phyloP scores from a whole-genome alignment of 305 asterid species.

The Striga hermonthica region DNA sequence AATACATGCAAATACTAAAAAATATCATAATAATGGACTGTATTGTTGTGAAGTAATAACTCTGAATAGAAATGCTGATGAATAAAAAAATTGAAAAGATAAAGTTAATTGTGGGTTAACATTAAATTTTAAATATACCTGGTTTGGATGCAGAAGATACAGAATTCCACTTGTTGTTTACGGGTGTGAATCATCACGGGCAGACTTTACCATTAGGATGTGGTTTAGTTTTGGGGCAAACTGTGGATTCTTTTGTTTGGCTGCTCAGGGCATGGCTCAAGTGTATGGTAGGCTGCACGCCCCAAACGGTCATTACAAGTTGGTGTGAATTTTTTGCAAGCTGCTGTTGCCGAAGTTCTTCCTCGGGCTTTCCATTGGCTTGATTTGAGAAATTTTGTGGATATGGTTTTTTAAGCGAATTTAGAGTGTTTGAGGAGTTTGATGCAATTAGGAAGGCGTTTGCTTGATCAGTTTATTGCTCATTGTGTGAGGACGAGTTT shows the following conservation, averaged over 20 bases:
- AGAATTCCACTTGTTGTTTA: slow-evolving; percentile 53
- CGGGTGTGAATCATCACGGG: slow-evolving; percentile 54
- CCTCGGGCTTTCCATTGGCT: slow-evolving; percentile 55
- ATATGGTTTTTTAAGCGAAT: slow-evolving; percentile 33
- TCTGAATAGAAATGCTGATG: too few relatives aligned
- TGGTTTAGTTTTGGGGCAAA: slow-evolving; percentile 47
- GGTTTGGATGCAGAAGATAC: too few relatives aligned
- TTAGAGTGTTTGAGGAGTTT: slow-evolving; percentile 21
- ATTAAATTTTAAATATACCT: too few relatives aligned
- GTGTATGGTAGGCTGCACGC: slow-evolving; percentile 55
- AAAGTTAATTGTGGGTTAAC: too few relatives aligned
- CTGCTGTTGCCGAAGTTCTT: slow-evolving; percentile 49
- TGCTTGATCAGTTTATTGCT: slow-evolving; percentile 35
- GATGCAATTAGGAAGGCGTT: slow-evolving; percentile 38
- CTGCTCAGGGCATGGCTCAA: slow-evolving; percentile 57
- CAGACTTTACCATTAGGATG: slow-evolving; percentile 50
- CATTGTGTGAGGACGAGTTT: slow-evolving; percentile 43
- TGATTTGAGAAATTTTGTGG: slow-evolving; percentile 41
- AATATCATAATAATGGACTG: too few relatives aligned
- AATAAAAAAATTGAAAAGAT: too few relatives aligned
- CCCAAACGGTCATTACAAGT: slow-evolving; percentile 40
- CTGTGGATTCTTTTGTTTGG: slow-evolving; percentile 53
- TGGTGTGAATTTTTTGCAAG: slow-evolving; percentile 41
- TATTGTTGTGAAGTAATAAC: too few relatives aligned
- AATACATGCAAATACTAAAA: too few relatives aligned